phyloP scores from a whole-genome alignment of 768 basidiomycete species.

The Lentinula sp. region DNA sequence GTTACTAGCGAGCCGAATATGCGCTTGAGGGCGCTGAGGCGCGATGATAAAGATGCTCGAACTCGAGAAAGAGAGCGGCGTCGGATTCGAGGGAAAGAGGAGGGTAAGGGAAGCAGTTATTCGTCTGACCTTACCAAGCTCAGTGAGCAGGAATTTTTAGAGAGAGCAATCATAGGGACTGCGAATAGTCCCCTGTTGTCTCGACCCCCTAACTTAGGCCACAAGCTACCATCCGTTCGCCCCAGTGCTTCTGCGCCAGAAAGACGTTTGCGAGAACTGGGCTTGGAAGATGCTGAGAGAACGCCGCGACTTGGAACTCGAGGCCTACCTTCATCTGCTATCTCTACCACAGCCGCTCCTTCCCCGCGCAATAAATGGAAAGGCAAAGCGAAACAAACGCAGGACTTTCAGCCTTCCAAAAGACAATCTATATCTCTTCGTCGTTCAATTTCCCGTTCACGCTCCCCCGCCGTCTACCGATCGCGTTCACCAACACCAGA shows the following conservation, averaged over 20 bases:
- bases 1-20: conserved; percentile 1
- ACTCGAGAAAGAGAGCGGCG: neutral
- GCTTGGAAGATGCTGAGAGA: neutral
- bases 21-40: neutral
- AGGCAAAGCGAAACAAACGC: neutral
- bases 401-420: neutral
- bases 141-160: neutral
- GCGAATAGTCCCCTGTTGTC: neutral
- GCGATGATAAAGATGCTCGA: neutral
- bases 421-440: neutral
- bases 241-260: neutral
- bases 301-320: neutral
- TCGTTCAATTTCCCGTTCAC: neutral
- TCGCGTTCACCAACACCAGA: neutral
- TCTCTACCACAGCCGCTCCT: neutral
- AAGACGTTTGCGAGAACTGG: neutral
- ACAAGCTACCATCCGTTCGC: neutral
- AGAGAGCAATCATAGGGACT: neutral
- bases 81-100: neutral
- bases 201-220: neutral
- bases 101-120: neutral
- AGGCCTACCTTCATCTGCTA: neutral
- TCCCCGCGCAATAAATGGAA: neutral
- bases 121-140: neutral
- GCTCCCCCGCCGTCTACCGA: neutral